Percentiles rank a stretch among this genome's conserved stretches.
These are phyloP conservation scores for Podila epicladia DNA, from an alignment of 192 early-diverging fungal species.

Conservation along the genomic window DNA sequence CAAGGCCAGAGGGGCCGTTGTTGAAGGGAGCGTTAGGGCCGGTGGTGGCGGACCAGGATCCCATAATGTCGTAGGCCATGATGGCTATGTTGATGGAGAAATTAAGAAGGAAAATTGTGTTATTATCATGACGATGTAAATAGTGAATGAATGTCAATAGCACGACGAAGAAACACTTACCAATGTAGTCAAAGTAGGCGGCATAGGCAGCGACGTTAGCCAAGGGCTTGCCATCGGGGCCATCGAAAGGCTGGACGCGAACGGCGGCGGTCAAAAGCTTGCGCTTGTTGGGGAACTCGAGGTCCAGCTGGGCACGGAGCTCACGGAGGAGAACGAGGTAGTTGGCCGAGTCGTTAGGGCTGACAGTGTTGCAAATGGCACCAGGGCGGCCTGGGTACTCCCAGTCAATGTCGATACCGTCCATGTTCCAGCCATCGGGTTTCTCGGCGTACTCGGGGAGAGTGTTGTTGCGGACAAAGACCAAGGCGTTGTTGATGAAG, in stretches of 20 bases:
- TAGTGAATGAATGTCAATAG: conserved; percentile 64
- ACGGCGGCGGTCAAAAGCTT: conserved; percentile 76
- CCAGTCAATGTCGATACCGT: conserved; percentile 51
- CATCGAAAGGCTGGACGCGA: conserved; percentile 70
- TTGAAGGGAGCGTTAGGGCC: conserved; percentile 64
- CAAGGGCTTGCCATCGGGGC: conserved; percentile 63
- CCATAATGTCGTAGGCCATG: conserved; percentile 53
- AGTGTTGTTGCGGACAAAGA: conserved; percentile 55
- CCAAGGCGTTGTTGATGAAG: conserved; percentile 67
- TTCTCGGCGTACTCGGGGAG: conserved; percentile 28
- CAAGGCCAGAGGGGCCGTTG: conserved; percentile 39
- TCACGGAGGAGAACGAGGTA: conserved; percentile 67
- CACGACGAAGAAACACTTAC: conserved; percentile 67
- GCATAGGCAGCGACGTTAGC: conserved; percentile 68
- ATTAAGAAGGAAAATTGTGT: conserved; percentile 57
- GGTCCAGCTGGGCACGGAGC: conserved; percentile 61
- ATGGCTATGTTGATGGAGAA: conserved; percentile 45
- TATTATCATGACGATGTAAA: conserved; percentile 62
- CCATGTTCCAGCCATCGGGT: conserved; percentile 46
- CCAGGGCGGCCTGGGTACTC: conserved; percentile 78
- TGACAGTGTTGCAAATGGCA: conserved; percentile 68
- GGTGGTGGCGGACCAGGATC: conserved; percentile 41
- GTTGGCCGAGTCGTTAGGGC: conserved; percentile 68
- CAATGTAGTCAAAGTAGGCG: conserved; percentile 65
- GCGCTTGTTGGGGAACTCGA: conserved; percentile 62